Conservation (phyloP, 306 rosid species). For the Cucurbita moschata region DNA sequence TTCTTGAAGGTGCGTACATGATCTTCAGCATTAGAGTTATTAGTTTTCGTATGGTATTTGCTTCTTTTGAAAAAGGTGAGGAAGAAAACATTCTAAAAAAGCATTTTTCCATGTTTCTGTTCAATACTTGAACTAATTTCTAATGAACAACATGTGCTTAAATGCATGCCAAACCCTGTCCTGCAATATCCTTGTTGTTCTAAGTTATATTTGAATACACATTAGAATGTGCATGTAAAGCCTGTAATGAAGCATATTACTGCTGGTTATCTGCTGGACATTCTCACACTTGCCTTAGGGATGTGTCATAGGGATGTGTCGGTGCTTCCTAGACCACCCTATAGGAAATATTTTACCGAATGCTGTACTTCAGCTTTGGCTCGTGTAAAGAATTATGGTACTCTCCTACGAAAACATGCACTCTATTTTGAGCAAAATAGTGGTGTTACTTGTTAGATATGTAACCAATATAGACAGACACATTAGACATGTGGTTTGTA, state of each 20-base stretch:
- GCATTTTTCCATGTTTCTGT: background rate
- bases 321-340: background rate
- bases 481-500: background rate
- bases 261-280: background rate
- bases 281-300: background rate
- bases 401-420: background rate
- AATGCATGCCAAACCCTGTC: background rate
- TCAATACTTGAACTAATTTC: background rate
- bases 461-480: background rate
- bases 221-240: background rate
- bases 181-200: background rate
- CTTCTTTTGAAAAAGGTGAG: background rate
- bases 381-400: background rate
- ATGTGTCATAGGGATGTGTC: background rate
- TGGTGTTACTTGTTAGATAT: background rate
- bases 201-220: background rate
- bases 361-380: background rate
- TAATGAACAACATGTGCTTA: background rate
- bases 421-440: background rate
- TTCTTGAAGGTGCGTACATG: constrained; percentile 70
- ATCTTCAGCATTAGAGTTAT: background rate
- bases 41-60: background rate
- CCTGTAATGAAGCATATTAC: background rate
- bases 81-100: background rate
- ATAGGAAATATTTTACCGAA: background rate